Base-by-base conservation (phyloP, 257 asterid species). In the Plantago major region DNA sequence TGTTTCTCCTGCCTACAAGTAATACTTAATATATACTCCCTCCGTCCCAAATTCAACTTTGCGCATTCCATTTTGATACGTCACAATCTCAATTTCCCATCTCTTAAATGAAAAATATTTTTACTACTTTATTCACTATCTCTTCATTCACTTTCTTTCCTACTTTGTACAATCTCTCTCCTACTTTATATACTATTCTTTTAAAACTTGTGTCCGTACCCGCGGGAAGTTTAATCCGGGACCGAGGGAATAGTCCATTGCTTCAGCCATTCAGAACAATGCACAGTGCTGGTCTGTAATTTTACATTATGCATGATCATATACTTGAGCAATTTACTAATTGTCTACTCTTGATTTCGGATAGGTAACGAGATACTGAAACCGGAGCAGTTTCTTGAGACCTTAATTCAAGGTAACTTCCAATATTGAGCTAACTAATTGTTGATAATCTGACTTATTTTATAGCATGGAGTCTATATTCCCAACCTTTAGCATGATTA, bases 341-440 rank as follows among this genome's bases (percentile, higher is more conserved):
- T 67, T 60, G 73, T 59, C 28, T 37, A 67, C 58, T 67, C 11
- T 69, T 74, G 54, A 64, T 67, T 69, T 53, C 70, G 71, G 52
- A 14, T 78, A 89, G 99, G 99, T 47, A 76, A 92, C 28, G 90
- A 89, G 75, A 71, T 87, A 10, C 50, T 89, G 74, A 84, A 71
- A 79, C 81, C 82, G 17, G 97, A 92, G 79, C 88, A 71, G 85
- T 82, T 86, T 67, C 95, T 89, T 3, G 99, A 92, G 81, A 74
- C 87, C 71, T 66, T 92, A 71, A 89, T 92, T 65, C 67, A 74
- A 83, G 99, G 99, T 87, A 81, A 55, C 63, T 71, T 55, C 56
- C 55, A 22, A 19, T 58, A 10, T 52, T 3, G 45, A 38, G 45
- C 45, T 15, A 17, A 45, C 58, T 51, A 58, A 61, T 17, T 59